Percentiles rank a stretch among this genome's conserved stretches.
phyloP scores from a whole-genome alignment of 768 basidiomycete genomes.

The Suillus hirtellus region DNA sequence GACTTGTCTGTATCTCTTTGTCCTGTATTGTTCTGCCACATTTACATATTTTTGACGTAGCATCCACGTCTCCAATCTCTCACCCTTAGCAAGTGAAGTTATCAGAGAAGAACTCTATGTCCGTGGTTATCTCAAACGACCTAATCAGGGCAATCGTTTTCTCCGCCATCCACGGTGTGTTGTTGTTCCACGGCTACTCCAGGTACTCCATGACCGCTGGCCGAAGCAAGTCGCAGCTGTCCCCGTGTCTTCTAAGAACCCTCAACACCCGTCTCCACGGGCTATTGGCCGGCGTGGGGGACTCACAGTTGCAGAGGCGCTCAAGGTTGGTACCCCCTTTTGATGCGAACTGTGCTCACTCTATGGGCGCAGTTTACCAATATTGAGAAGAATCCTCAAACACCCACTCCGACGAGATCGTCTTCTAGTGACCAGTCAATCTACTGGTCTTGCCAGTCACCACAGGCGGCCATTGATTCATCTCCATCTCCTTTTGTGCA shows the following conservation, averaged over 20 bases:
- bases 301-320: slow-evolving; percentile 16
- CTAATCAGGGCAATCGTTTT: slow-evolving; percentile 4
- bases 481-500: slow-evolving; percentile 9
- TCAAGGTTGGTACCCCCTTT: slow-evolving; percentile 9
- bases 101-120: slow-evolving; percentile 30
- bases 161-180: too few relatives aligned
- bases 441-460: slow-evolving; percentile 17
- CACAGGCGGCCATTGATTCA: slow-evolving; percentile 4
- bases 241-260: not conserved
- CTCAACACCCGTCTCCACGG: slow-evolving; percentile 14
- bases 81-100: slow-evolving; percentile 29
- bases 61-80: slow-evolving; percentile 13
- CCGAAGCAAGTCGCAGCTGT: not conserved
- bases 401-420: not conserved
- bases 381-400: not conserved
- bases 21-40: not conserved
- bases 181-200: slow-evolving; percentile 3
- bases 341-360: not conserved
- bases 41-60: slow-evolving; percentile 15
- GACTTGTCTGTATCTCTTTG: not conserved
- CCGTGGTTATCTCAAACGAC: slow-evolving; percentile 28
- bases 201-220: not conserved
- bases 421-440: slow-evolving; percentile 11
- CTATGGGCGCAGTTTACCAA: not conserved
- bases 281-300: slow-evolving; percentile 25